Base-by-base conservation (phyloP, 2,329 filamentous ascomycete species). In the Ciborinia camelliae region DNA sequence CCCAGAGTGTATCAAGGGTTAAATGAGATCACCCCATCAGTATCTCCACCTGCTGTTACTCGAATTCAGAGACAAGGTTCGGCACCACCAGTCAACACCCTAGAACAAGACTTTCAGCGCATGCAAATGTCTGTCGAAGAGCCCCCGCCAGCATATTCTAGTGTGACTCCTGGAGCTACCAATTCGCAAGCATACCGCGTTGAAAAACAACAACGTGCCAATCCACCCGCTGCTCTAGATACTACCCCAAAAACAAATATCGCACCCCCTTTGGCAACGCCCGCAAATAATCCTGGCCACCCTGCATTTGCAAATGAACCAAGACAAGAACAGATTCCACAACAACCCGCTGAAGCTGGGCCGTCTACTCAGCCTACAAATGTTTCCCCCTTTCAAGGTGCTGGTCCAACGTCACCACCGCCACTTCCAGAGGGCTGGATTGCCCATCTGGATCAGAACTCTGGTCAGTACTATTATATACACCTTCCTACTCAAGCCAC, bases 381-480 rank as follows among this genome's bases (percentile, higher is more conserved):
- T 64, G 65, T 77, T 74, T 62, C 80, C 74, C 71, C 68, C 75
- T 82, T 74, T 76, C 76, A 69, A 74, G 77, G 66, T 62, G 79
- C 85, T 30, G 85, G 89, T 0, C 91, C 91, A 37, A 86, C 89
- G 32, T 96, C 92, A 20, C 95, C 95, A 39, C 95, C 95, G 28
- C 95, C 94, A 2, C 82, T 99, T 20, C 95, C 95, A 7, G 95
- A 99, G 79, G 95, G 95, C 41, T 99, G 95, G 95, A 98, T 99
- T 73, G 92, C 95, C 26, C 95, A 98, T 76, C 82, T 98, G 5
- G 95, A 99, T 75, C 90, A 92, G 70, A 97, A 90, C 74, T 98
- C 94, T 2, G 95, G 95, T 1, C 94, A 98, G 75, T 99, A 98
- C 77, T 99, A 99, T 77, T 99, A 99, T 74, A 99, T 99, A 66